Evolutionary conservation across 441 rosid species (phyloP).

Genomic region (Viola pubescens): DNA sequence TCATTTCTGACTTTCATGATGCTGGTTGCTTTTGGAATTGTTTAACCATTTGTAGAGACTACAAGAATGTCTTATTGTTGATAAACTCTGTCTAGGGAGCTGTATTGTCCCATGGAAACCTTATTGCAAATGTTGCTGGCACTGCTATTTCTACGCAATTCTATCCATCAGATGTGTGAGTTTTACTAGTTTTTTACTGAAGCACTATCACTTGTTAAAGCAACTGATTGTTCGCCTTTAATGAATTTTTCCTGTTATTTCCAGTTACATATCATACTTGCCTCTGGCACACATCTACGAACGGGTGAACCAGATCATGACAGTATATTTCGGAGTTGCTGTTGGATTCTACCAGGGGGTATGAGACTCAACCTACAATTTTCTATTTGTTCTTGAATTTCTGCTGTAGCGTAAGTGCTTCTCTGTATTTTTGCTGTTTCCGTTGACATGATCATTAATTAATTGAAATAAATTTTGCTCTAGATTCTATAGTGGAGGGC

Average conservation of each 20-base stretch:
- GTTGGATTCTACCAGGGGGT: conserved; percentile 99
- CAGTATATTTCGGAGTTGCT: conserved; percentile 68
- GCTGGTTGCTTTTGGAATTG: conserved; percentile 3
- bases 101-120: conserved; percentile 77
- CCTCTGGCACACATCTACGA: conserved; percentile 98
- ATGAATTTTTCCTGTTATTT: conserved; percentile 20
- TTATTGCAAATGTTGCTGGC: conserved; percentile 92
- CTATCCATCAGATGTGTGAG: conserved; percentile 84
- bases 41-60: conserved; percentile 21
- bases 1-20: conserved; percentile 12
- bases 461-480: background rate
- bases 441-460: background rate
- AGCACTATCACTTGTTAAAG: conserved; percentile 10
- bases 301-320: conserved; percentile 64
- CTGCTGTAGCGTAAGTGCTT: background rate
- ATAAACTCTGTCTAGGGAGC: conserved; percentile 59
- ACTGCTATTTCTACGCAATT: conserved; percentile 33
- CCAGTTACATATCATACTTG: conserved; percentile 93
- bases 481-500: too few species aligned
- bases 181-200: conserved; percentile 19
- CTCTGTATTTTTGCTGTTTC: background rate
- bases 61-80: conserved; percentile 18
- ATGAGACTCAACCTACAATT: conserved; percentile 26
- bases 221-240: conserved; percentile 10
- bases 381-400: background rate